Evolutionary conservation across 2,329 filamentous ascomycete genomes (phyloP).

Genomic region (Aspergillus hortae): DNA sequence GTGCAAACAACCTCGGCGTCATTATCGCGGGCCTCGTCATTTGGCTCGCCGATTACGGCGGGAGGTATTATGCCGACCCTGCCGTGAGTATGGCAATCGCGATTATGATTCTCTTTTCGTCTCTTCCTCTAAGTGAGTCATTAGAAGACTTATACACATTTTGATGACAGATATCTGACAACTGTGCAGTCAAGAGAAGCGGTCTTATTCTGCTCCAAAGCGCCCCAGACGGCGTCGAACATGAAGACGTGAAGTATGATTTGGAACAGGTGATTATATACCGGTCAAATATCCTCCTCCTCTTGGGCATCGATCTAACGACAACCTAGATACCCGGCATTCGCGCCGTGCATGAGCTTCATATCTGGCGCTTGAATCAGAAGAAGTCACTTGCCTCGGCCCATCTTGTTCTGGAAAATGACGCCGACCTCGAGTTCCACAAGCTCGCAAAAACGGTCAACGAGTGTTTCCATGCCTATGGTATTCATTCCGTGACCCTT

Average conservation of each 20-base stretch:
- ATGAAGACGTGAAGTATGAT: conserved; percentile 64
- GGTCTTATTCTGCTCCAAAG: conserved; percentile 66
- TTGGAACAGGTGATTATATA: conserved; percentile 53
- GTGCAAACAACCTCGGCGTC: conserved; percentile 72
- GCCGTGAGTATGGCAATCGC: conserved; percentile 66
- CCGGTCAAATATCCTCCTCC: not conserved
- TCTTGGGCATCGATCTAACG: conserved; percentile 4
- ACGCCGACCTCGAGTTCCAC: conserved; percentile 56
- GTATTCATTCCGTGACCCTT: conserved; percentile 65
- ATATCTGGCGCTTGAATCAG: conserved; percentile 69
- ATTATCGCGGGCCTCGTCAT: conserved; percentile 67
- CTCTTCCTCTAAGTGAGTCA: conserved; percentile 35
- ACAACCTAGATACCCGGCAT: conserved; percentile 57
- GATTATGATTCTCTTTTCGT: conserved; percentile 66
- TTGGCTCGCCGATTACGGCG: conserved; percentile 58
- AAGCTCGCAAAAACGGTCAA: conserved; percentile 58
- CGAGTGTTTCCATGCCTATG: conserved; percentile 67
- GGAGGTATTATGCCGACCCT: conserved; percentile 69
- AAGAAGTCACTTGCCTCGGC: conserved; percentile 64
- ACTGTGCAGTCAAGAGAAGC: conserved; percentile 16
- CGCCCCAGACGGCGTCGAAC: conserved; percentile 56
- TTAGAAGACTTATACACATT: not conserved
- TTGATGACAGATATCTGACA: not conserved
- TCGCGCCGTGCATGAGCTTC: conserved; percentile 64
- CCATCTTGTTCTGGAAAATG: conserved; percentile 61